A percentile compares a stretch with the other conserved stretches of the same genome.
Evolutionary conservation across 371 early-diverging fungal species (phyloP).

Genomic region (Lichtheimia ramosa): DNA sequence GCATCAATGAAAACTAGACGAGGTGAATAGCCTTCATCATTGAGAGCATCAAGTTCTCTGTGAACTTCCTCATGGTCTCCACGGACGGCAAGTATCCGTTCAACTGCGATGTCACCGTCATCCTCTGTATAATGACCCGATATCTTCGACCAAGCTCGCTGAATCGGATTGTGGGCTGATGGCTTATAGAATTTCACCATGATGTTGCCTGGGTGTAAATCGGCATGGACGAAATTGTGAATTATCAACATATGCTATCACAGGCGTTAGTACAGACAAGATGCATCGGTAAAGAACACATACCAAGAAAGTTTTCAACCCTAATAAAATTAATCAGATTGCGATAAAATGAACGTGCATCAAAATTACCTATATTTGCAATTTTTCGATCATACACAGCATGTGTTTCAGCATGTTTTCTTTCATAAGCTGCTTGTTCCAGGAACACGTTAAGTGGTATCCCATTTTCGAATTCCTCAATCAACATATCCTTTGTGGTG

Average conservation of each 20-base stretch:
- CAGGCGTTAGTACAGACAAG: slow-evolving; percentile 1
- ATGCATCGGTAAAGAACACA: neutral
- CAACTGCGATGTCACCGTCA: slow-evolving; percentile 39
- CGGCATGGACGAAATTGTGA: slow-evolving; percentile 93
- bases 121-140: slow-evolving; percentile 35
- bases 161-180: slow-evolving; percentile 57
- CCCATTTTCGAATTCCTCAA: slow-evolving; percentile 84
- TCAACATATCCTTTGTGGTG: slow-evolving; percentile 69
- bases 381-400: slow-evolving; percentile 69
- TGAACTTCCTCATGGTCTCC: slow-evolving; percentile 48
- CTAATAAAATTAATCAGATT: slow-evolving; percentile 15
- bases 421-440: slow-evolving; percentile 36
- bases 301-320: slow-evolving; percentile 55
- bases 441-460: slow-evolving; percentile 77
- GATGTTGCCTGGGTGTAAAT: slow-evolving; percentile 95
- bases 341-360: neutral
- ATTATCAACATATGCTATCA: slow-evolving; percentile 82
- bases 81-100: slow-evolving; percentile 27
- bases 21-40: slow-evolving; percentile 71
- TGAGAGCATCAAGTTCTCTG: slow-evolving; percentile 52
- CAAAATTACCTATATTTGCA: slow-evolving; percentile 69
- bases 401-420: slow-evolving; percentile 26
- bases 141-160: slow-evolving; percentile 46
- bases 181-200: slow-evolving; percentile 82
- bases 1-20: slow-evolving; percentile 88